Evolutionary conservation across 768 basidiomycete genomes (phyloP).

Genomic region (Mycena latifolia): DNA sequence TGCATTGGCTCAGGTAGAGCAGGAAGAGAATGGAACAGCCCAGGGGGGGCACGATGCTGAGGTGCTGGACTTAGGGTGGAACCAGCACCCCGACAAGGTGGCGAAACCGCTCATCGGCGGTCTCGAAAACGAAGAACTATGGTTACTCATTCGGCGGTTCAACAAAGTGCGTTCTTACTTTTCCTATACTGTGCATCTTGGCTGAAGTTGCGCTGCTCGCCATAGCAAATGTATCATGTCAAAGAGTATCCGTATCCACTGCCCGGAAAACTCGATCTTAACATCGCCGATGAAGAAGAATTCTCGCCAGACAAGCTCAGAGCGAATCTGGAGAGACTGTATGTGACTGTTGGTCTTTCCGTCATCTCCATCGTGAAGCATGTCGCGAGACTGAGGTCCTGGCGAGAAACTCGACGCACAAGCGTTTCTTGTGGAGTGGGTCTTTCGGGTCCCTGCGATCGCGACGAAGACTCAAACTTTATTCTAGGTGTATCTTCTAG

Average conservation of each 20-base stretch:
- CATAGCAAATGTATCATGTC: conserved; percentile 54
- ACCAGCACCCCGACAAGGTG: conserved; percentile 31
- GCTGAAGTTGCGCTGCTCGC: conserved; percentile 17
- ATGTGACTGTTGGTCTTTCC: conserved; percentile 49
- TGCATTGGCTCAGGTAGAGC: conserved; percentile 25
- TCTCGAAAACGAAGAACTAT: conserved; percentile 54
- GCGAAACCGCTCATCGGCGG: conserved; percentile 47
- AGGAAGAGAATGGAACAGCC: conserved; percentile 18
- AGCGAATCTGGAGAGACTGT: conserved; percentile 55
- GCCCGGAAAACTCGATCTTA: conserved; percentile 52
- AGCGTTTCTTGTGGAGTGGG: conserved; percentile 43
- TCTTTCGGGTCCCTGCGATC: conserved; percentile 4
- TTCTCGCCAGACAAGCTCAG: conserved; percentile 58
- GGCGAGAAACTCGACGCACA: conserved; percentile 53
- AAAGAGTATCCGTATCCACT: conserved; percentile 44
- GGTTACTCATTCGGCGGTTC: conserved; percentile 52
- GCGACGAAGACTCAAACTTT: conserved; percentile 16
- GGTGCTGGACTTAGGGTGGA: conserved; percentile 27
- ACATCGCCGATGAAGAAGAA: conserved; percentile 51
- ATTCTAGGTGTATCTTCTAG: conserved; percentile 47
- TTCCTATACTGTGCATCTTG: conserved; percentile 8
- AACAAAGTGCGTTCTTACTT: conserved; percentile 49
- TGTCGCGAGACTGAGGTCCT: conserved; percentile 51
- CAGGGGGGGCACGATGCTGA: conserved; percentile 14
- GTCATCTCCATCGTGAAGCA: conserved; percentile 46